phyloP scores from a whole-genome alignment of 495 filamentous ascomycete species.

The Mytilinidion resinicola region DNA sequence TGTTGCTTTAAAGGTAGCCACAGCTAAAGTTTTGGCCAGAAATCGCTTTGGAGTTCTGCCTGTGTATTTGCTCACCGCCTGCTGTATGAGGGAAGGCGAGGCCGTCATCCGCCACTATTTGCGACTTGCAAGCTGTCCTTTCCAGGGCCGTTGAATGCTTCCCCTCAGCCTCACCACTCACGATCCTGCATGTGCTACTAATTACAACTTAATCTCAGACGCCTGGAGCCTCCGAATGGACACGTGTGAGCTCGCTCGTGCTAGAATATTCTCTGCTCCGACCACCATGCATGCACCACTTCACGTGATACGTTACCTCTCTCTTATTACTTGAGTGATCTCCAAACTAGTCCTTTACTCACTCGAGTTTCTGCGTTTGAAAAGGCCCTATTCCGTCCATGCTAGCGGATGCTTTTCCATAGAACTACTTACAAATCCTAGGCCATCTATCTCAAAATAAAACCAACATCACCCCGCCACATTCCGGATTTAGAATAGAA shows the following conservation, averaged over 20 bases:
- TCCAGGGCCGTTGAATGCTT: background rate
- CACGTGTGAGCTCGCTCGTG: background rate
- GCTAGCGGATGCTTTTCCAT: background rate
- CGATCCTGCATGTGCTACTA: background rate
- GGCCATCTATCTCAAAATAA: background rate
- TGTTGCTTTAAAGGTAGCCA: conserved; percentile 4
- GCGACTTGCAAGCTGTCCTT: conserved; percentile 2
- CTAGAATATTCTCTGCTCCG: background rate
- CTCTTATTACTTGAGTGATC: background rate
- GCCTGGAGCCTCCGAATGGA: background rate
- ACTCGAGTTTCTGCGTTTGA: background rate
- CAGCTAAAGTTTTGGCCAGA: conserved; percentile 13
- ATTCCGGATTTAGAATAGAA: background rate
- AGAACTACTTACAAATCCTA: background rate
- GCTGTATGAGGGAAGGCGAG: background rate
- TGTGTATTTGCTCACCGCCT: conserved; percentile 5
- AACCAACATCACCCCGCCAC: background rate
- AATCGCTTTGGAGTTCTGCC: conserved; percentile 5
- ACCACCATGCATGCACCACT: background rate
- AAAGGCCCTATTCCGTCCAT: background rate
- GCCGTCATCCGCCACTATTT: conserved; percentile 4
- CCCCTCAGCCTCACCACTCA: background rate
- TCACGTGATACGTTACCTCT: background rate
- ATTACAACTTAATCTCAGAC: background rate
- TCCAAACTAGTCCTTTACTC: background rate